These are phyloP conservation scores for Picea abies DNA, from an alignment of 83 land plant species.

Conservation along the genomic window DNA sequence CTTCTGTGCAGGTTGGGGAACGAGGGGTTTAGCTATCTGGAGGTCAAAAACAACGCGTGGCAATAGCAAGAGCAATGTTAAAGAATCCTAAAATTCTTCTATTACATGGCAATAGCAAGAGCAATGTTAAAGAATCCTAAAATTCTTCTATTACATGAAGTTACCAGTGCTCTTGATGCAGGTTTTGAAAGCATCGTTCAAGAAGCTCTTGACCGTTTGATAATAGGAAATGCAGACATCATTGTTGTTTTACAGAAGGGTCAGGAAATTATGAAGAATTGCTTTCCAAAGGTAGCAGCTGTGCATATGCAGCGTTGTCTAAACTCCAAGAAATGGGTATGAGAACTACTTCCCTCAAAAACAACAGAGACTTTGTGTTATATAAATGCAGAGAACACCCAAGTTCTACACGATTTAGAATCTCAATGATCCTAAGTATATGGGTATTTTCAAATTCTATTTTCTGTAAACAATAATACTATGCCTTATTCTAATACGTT, in stretches of 20 bases:
- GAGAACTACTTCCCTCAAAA: no score
- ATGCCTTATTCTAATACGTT: no score
- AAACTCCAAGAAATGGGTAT: conserved; percentile 85
- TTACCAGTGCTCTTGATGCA: conserved; percentile 97
- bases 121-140: no score
- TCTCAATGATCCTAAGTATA: no score
- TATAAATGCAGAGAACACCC: no score
- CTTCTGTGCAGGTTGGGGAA: conserved; percentile 81
- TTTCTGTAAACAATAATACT: no score
- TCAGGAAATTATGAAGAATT: conserved; percentile 85
- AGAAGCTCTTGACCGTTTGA: conserved; percentile 91
- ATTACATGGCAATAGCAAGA: no score
- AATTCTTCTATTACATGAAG: conserved; percentile 98
- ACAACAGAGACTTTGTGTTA: no score
- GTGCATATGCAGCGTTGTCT: conserved; percentile 80
- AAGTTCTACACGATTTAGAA: no score
- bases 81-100: conserved; percentile 91
- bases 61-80: conserved; percentile 98
- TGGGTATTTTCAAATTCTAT: no score
- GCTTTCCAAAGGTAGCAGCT: conserved; percentile 64
- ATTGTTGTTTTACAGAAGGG: conserved; percentile 93
- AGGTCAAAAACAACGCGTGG: conserved; percentile 97
- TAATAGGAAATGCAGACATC: conserved; percentile 90
- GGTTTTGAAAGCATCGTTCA: conserved; percentile 90
- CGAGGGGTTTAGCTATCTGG: conserved; percentile 93